These are phyloP conservation scores for Stipa capillata DNA, from an alignment of 176 grass and related monocot species.

Conservation along the genomic window DNA sequence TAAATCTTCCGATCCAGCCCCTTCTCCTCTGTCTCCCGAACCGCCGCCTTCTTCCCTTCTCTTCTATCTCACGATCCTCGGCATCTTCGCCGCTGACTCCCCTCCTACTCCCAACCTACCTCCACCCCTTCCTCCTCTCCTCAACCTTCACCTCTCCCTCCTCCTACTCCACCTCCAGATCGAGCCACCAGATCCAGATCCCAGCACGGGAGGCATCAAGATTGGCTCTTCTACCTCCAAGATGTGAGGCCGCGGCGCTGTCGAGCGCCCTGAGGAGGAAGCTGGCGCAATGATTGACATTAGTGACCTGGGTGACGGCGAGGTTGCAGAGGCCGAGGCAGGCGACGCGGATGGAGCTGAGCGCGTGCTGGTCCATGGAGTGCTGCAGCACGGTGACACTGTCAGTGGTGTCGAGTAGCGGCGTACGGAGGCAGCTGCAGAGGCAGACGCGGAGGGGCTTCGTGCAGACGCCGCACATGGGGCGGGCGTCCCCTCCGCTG, in stretches of 20 bases:
- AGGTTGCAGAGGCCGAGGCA: slow-evolving; percentile 74
- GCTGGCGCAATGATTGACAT: slow-evolving; percentile 61
- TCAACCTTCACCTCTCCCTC: too few species aligned
- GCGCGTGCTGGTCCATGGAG: slow-evolving; percentile 65
- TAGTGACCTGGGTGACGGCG: slow-evolving; percentile 37
- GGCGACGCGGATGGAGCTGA: slow-evolving; percentile 79
- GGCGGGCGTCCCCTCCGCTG: too few species aligned
- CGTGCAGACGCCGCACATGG: slow-evolving; percentile 51
- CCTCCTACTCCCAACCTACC: too few species aligned
- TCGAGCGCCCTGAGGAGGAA: slow-evolving; percentile 52
- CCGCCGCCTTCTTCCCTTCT: too few species aligned
- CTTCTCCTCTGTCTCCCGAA: too few species aligned
- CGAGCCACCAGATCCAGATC: too few species aligned
- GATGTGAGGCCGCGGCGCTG: background rate
- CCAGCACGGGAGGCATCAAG: background rate
- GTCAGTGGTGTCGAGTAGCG: slow-evolving; percentile 56
- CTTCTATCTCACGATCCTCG: too few species aligned
- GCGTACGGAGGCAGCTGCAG: slow-evolving; percentile 54
- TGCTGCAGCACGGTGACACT: slow-evolving; percentile 82
- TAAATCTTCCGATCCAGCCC: too few species aligned
- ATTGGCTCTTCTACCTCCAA: background rate
- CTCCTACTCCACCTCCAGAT: too few species aligned
- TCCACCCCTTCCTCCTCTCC: too few species aligned
- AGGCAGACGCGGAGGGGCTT: slow-evolving; percentile 73
- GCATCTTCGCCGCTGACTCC: too few species aligned